A percentile compares a stretch with the other conserved stretches of the same genome.
Conservation (phyloP, 2,329 filamentous ascomycete genomes). For the Stagonosporopsis rhizophila region DNA sequence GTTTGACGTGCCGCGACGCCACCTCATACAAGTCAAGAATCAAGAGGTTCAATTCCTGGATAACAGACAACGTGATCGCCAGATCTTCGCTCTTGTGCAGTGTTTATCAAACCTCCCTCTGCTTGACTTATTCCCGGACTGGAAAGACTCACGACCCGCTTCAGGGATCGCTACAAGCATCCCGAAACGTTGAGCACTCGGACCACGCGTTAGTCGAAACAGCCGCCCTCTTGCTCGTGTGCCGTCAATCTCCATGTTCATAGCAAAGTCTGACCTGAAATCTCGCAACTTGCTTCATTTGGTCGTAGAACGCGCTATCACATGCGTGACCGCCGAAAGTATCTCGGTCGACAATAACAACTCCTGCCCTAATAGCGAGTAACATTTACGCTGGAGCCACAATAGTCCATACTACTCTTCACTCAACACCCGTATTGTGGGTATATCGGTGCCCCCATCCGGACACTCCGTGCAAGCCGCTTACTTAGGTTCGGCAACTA, state of each 20-base stretch:
- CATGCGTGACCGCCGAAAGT: slow-evolving; percentile 8
- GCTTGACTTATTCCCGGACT: slow-evolving; percentile 1
- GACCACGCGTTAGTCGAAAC: slow-evolving; percentile 19
- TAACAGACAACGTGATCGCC: slow-evolving; percentile 5
- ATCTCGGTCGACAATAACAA: not conserved
- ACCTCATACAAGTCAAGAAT: slow-evolving; percentile 17
- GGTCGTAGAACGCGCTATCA: not conserved
- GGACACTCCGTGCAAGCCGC: not conserved
- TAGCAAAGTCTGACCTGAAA: slow-evolving; percentile 2
- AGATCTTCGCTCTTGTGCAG: slow-evolving; percentile 13
- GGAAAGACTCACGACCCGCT: slow-evolving; percentile 14
- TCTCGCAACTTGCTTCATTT: slow-evolving; percentile 9
- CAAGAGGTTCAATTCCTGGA: slow-evolving; percentile 17
- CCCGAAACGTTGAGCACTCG: slow-evolving; percentile 13
- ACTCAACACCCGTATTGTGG: not conserved
- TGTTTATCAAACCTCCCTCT: not conserved
- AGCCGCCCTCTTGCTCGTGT: slow-evolving; percentile 17
- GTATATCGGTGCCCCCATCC: not conserved
- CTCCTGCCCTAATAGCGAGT: no score
- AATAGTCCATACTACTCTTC: not conserved
- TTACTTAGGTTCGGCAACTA: slow-evolving; percentile 2
- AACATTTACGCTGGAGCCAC: no score
- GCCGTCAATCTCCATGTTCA: slow-evolving; percentile 15
- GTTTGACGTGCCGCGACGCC: slow-evolving; percentile 10
- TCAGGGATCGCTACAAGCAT: slow-evolving; percentile 18